Evolutionary conservation across 192 early-diverging fungal species (phyloP).

Genomic region (Gamsiella multidivaricata): DNA sequence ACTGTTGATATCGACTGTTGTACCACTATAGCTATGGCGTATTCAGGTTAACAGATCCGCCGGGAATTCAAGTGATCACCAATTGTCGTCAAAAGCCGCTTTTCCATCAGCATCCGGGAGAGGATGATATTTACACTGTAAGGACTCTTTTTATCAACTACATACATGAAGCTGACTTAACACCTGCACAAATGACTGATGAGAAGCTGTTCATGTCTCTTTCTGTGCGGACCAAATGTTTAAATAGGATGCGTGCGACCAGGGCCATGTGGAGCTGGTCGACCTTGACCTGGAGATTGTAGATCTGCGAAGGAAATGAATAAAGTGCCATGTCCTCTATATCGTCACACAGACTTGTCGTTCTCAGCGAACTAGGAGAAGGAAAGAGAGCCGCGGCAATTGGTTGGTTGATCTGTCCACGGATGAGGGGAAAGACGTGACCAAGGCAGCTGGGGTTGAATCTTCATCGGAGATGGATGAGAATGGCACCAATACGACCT

Average conservation of each 20-base stretch:
- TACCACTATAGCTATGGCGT: constrained; percentile 70
- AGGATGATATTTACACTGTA: constrained; percentile 66
- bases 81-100: constrained; percentile 73
- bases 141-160: background rate
- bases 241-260: constrained; percentile 43
- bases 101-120: constrained; percentile 87
- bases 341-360: no score
- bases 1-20: background rate
- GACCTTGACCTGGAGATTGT: constrained; percentile 50
- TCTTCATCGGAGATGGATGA: background rate
- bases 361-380: no score
- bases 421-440: background rate
- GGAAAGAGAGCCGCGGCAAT: no score
- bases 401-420: constrained; percentile 3
- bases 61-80: constrained; percentile 82
- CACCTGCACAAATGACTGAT: background rate
- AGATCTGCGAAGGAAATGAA: constrained; percentile 40
- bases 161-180: no score
- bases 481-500: background rate
- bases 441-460: constrained; percentile 6
- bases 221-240: background rate
- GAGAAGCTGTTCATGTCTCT: background rate
- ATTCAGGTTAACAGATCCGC: constrained; percentile 88
- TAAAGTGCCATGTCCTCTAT: no score
- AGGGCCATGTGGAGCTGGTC: constrained; percentile 42